Evolutionary conservation across 768 basidiomycete species (phyloP).

Genomic region (Mycena sanguinolenta): DNA sequence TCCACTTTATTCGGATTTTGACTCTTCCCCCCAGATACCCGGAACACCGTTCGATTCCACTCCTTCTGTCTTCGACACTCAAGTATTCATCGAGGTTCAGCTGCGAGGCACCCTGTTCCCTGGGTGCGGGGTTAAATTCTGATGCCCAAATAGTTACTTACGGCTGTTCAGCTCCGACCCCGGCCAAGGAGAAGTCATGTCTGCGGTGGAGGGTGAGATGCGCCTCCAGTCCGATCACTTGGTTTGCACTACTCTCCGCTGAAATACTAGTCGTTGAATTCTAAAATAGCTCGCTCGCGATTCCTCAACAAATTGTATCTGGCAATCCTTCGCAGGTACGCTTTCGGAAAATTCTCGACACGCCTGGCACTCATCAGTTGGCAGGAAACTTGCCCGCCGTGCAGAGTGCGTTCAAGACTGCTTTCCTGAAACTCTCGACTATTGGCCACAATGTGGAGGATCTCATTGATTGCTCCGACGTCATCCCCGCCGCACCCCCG

Average conservation of each 20-base stretch:
- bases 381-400: conserved; percentile 37
- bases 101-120: conserved; percentile 20
- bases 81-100: conserved; percentile 40
- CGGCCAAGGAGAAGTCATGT: conserved; percentile 8
- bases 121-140: neutral
- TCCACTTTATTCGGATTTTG: conserved; percentile 29
- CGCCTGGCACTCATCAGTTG: neutral
- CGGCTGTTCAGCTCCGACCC: neutral
- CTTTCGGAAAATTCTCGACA: too few species aligned
- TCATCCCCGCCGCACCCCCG: conserved; percentile 37
- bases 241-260: neutral
- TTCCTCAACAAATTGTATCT: too few species aligned
- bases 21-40: conserved; percentile 31
- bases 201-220: neutral
- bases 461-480: conserved; percentile 28
- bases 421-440: conserved; percentile 39
- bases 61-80: conserved; percentile 38
- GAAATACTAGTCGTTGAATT: too few species aligned
- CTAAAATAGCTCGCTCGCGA: too few species aligned
- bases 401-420: conserved; percentile 35
- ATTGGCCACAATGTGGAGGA: conserved; percentile 37
- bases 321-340: too few species aligned
- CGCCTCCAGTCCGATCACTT: neutral
- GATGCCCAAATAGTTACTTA: neutral
- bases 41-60: conserved; percentile 39